phyloP scores from a whole-genome alignment of 163 green algal species.

The Scenedesmus sp. region DNA sequence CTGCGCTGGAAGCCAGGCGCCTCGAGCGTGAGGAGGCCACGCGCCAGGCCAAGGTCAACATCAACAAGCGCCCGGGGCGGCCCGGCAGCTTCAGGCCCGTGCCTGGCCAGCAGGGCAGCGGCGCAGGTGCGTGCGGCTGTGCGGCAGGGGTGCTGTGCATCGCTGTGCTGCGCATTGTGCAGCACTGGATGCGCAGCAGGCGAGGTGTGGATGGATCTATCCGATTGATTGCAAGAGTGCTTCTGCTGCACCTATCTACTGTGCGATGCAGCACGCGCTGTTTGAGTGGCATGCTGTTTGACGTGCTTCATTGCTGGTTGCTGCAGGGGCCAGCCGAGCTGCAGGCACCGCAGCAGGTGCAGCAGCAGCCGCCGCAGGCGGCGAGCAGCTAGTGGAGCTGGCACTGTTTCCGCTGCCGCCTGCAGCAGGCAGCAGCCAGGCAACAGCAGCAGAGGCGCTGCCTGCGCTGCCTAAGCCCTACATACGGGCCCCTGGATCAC shows the following conservation, averaged over 20 bases:
- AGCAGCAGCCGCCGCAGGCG: background rate
- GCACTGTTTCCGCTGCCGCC: slow-evolving; percentile 11
- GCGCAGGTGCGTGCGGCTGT: background rate
- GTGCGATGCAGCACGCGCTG: background rate
- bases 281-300: background rate
- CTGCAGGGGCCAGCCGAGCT: background rate
- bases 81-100: background rate
- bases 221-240: too few species aligned
- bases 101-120: background rate
- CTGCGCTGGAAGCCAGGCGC: slow-evolving; percentile 47
- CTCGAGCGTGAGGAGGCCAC: slow-evolving; percentile 59
- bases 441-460: background rate
- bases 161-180: background rate
- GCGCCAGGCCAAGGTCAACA: slow-evolving; percentile 36
- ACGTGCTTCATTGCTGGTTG: background rate
- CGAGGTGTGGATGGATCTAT: too few species aligned
- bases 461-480: slow-evolving; percentile 23
- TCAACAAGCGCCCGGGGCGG: slow-evolving; percentile 10
- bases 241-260: background rate
- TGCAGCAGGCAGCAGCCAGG: background rate
- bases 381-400: background rate
- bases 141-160: background rate
- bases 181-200: background rate
- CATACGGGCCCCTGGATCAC: background rate
- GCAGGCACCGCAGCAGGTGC: background rate